Base-by-base conservation (phyloP, 1,284 basidiomycete species). In the Porogramme epimiltina region DNA sequence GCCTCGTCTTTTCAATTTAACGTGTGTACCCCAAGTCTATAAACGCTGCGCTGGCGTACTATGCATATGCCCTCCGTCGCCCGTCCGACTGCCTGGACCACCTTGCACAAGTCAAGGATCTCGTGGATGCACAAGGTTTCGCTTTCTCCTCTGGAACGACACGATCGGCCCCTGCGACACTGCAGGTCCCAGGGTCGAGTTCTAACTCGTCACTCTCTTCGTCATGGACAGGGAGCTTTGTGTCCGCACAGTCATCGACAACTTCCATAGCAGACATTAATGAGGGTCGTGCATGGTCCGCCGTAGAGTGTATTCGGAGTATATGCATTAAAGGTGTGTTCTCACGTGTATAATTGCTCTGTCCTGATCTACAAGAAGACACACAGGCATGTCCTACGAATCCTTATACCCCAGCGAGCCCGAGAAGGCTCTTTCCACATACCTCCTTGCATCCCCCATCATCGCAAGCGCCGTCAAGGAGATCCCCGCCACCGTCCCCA, bases 41-140 rank as follows among this genome's bases (percentile, higher is more conserved):
- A 16, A 73, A 80, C 54, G 76, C 90, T 48, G 77, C 81, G 0
- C 70, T 89, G 37, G 91, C 89, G 2, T 92, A 90, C 67, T 86
- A 89, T 61, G 82, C 84, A 2, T 91, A 90, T 67, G 87, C 91
- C 0, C 70, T 93, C 3, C 83, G 84, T 26, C 74, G 81, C 18
- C 84, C 85, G 16, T 68, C 75, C 2, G 80, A 83, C 48, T 91
- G 89, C 50, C 70, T 94, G 18, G 62, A 70, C 2, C 73, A 85
- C 47, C 76, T 91, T 6, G 68, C 73, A 22, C 70, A 75, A 53
- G 78, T 90, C 13, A 78, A 82, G 31, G 78, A 83, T 60, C 67
- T 83, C 20, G 60, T 73, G 15, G 74, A 81, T 58, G 67, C 78
- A 25, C 75, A 77, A 57, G 73, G 70, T 47, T 80, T 80, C 56